Percentiles rank a stretch among this genome's conserved stretches.
Evolutionary conservation across 164 flowering plant species (phyloP).

Genomic region (Vitis cinerea): DNA sequence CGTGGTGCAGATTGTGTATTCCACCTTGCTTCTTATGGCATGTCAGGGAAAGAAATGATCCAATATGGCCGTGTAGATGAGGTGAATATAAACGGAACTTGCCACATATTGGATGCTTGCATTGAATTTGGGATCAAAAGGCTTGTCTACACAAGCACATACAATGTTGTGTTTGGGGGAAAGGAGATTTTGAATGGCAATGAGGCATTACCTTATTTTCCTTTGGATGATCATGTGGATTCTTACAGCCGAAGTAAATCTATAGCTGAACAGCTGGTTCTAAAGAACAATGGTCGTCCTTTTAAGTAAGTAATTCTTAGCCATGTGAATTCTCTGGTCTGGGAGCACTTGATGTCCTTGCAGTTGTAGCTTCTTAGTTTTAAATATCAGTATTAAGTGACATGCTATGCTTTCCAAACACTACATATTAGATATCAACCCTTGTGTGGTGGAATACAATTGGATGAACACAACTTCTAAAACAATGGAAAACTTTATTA

Average conservation of each 20-base stretch:
- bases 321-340: not conserved
- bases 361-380: not conserved
- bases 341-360: not conserved
- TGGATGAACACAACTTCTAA: no score
- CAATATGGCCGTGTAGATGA: constrained; percentile 77
- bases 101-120: constrained; percentile 75
- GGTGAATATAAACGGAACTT: constrained; percentile 85
- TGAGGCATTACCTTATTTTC: constrained; percentile 74
- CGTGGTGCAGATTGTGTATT: constrained; percentile 88
- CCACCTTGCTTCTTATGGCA: constrained; percentile 90
- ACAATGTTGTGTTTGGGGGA: constrained; percentile 88
- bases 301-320: constrained; percentile 54
- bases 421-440: no score
- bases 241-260: constrained; percentile 83
- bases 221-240: constrained; percentile 76
- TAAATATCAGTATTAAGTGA: no score
- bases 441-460: no score
- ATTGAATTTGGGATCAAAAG: constrained; percentile 60
- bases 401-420: no score
- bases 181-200: constrained; percentile 81
- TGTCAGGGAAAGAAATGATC: constrained; percentile 98
- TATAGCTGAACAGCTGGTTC: constrained; percentile 86
- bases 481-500: no score
- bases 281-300: constrained; percentile 81
- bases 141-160: constrained; percentile 88